Evolutionary conservation across 176 grass and related monocot species (phyloP).

Genomic region (Musa troglodytarum): DNA sequence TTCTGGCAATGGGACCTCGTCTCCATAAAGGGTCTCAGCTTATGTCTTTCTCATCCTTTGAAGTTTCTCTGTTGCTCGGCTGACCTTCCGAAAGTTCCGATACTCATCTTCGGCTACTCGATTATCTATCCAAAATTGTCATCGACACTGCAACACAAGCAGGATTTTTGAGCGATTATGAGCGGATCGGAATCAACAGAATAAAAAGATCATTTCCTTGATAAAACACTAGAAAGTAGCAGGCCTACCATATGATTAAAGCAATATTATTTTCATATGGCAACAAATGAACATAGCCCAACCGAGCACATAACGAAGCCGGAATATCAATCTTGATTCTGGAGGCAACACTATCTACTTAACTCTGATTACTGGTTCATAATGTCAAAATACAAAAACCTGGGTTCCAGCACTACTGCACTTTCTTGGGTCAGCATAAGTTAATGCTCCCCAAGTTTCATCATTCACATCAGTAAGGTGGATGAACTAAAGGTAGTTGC

Average conservation of each 20-base stretch:
- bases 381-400: too few species aligned
- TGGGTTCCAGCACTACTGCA: too few species aligned
- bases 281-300: too few species aligned
- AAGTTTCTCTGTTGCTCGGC: slow-evolving; percentile 35
- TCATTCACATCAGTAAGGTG: neutral
- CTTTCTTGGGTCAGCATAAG: neutral
- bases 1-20: slow-evolving; percentile 25
- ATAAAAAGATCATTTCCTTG: neutral
- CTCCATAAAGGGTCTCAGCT: slow-evolving; percentile 35
- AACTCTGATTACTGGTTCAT: too few species aligned
- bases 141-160: slow-evolving; percentile 39
- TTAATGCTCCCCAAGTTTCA: neutral
- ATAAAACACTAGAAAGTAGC: neutral
- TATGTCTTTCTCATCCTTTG: slow-evolving; percentile 45
- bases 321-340: too few species aligned
- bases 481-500: neutral
- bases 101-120: slow-evolving; percentile 63
- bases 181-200: neutral
- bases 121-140: slow-evolving; percentile 88
- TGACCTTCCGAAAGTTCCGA: slow-evolving; percentile 57
- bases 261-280: too few species aligned
- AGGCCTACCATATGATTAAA: neutral
- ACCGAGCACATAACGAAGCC: too few species aligned
- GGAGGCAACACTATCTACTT: too few species aligned
- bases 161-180: neutral